phyloP scores from a whole-genome alignment of 257 asterid genomes.

The Solanum corneliomulleri region DNA sequence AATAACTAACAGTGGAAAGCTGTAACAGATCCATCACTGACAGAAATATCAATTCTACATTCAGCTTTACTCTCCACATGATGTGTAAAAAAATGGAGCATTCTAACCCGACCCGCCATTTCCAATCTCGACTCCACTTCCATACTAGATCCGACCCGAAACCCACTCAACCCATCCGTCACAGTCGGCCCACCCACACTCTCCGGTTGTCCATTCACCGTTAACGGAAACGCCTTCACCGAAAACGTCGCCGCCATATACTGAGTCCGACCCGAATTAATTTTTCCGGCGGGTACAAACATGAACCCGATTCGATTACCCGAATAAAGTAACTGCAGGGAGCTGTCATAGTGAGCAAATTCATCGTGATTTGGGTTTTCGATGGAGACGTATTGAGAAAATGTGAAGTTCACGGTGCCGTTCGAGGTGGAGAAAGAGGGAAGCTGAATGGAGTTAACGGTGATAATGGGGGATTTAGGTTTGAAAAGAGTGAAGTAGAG shows the following conservation, averaged over 20 bases:
- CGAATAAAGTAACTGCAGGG: slow-evolving; percentile 58
- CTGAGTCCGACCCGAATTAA: slow-evolving; percentile 48
- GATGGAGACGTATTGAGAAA: slow-evolving; percentile 62
- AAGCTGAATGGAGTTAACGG: slow-evolving; percentile 62
- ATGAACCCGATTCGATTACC: slow-evolving; percentile 72
- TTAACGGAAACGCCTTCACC: slow-evolving; percentile 53
- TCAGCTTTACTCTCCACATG: slow-evolving; percentile 56
- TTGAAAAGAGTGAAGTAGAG: slow-evolving; percentile 71
- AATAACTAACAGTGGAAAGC: slow-evolving; percentile 56
- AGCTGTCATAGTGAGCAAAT: slow-evolving; percentile 80
- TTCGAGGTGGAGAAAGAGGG: slow-evolving; percentile 64
- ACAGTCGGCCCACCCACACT: slow-evolving; percentile 27
- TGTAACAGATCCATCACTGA: slow-evolving; percentile 66
- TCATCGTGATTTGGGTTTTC: slow-evolving; percentile 66
- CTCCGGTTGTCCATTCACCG: slow-evolving; percentile 23
- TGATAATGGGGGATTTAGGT: slow-evolving; percentile 49
- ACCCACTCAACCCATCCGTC: slow-evolving; percentile 46
- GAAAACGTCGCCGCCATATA: slow-evolving; percentile 77
- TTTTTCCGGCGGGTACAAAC: slow-evolving; percentile 85
- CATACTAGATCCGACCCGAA: slow-evolving; percentile 52
- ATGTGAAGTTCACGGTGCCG: slow-evolving; percentile 67
- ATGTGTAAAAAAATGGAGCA: slow-evolving; percentile 55
- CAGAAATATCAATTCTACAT: slow-evolving; percentile 52
- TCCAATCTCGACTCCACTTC: slow-evolving; percentile 72
- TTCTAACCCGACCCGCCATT: slow-evolving; percentile 75